A percentile compares a stretch with the other conserved stretches of the same genome.
These are phyloP conservation scores for Phaeolepiota aurea DNA, from an alignment of 768 basidiomycete genomes.

Conservation along the genomic window DNA sequence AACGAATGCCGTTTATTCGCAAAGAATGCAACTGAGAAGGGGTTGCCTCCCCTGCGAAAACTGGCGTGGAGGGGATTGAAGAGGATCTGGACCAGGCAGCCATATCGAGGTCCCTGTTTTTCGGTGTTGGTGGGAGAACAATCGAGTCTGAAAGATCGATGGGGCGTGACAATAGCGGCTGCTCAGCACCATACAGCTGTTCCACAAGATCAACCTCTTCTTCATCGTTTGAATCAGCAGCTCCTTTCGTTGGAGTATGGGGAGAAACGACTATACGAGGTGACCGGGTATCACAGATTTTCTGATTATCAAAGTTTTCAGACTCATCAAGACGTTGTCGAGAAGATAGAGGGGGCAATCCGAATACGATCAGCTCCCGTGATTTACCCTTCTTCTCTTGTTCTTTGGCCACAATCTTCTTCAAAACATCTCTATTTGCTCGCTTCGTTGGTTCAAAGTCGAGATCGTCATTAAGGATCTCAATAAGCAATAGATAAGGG, in stretches of 20 bases:
- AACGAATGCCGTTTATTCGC: neutral
- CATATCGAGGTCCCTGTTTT: slow-evolving; percentile 86
- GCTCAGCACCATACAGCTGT: slow-evolving; percentile 80
- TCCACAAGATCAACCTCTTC: slow-evolving; percentile 97
- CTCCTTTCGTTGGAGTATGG: slow-evolving; percentile 13
- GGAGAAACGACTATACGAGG: slow-evolving; percentile 2
- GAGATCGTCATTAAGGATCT: slow-evolving; percentile 83
- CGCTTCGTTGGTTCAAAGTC: slow-evolving; percentile 86
- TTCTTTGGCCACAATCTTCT: slow-evolving; percentile 65
- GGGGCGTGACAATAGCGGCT: slow-evolving; percentile 58
- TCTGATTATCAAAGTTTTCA: slow-evolving; percentile 20
- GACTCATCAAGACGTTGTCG: slow-evolving; percentile 14
- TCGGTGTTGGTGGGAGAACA: slow-evolving; percentile 71
- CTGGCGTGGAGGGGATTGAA: slow-evolving; percentile 33
- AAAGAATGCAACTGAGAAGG: slow-evolving; percentile 8
- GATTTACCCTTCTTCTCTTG: slow-evolving; percentile 50
- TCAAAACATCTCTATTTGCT: slow-evolving; percentile 79
- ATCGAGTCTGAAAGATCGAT: slow-evolving; percentile 83
- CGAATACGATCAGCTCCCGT: slow-evolving; percentile 43
- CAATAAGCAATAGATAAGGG: slow-evolving; percentile 87
- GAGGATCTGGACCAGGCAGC: slow-evolving; percentile 69
- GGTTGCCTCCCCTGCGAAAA: slow-evolving; percentile 10
- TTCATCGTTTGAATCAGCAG: slow-evolving; percentile 24
- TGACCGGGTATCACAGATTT: slow-evolving; percentile 10
- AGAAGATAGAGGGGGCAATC: slow-evolving; percentile 11